A percentile compares a stretch with the other conserved stretches of the same genome.
Conservation (phyloP, 2,329 filamentous ascomycete species). For the Arthroderma uncinatum region DNA sequence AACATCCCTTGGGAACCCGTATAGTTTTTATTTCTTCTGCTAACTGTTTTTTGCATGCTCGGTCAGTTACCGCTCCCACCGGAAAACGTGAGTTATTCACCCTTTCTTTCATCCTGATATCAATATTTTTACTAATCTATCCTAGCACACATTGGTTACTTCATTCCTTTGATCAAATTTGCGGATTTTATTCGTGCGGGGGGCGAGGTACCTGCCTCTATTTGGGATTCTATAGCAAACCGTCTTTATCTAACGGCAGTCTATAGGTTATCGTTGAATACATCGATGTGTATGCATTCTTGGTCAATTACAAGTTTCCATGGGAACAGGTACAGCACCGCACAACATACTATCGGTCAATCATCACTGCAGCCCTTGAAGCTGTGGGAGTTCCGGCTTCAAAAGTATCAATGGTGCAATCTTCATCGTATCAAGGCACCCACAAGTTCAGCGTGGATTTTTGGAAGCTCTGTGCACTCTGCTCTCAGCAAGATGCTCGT, state of each 20-base stretch:
- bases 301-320: not conserved
- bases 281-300: not conserved
- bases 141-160: not conserved
- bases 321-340: not conserved
- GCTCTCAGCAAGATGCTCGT: not conserved
- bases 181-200: constrained; percentile 2
- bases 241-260: not conserved
- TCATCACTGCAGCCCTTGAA: not conserved
- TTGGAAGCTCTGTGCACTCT: not conserved
- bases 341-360: not conserved
- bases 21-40: too few species aligned
- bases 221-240: not conserved
- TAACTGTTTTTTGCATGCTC: too few species aligned
- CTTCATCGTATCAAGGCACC: not conserved
- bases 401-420: not conserved
- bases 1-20: too few species aligned
- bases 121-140: not conserved
- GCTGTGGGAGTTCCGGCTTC: not conserved
- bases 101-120: too few species aligned
- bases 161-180: not conserved
- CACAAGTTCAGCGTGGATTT: not conserved
- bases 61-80: too few species aligned
- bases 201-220: not conserved
- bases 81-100: too few species aligned
- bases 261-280: not conserved